A percentile compares a stretch with the other conserved stretches of the same genome.
phyloP scores from a whole-genome alignment of 108 stramenopile species.

The Aureococcus anophagefferens region DNA sequence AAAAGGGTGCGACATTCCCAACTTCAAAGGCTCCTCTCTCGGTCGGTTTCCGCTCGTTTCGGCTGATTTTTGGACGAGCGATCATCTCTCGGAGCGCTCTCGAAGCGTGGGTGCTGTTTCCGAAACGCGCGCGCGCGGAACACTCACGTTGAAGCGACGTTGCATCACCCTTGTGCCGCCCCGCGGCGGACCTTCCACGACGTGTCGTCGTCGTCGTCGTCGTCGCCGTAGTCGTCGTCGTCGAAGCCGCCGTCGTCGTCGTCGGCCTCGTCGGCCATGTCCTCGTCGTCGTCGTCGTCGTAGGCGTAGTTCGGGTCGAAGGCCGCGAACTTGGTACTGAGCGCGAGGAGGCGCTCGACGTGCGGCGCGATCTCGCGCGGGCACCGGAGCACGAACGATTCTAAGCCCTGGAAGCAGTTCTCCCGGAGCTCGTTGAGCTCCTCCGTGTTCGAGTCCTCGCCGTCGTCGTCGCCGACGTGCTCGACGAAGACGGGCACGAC shows the following conservation, averaged over 20 bases:
- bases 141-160: too few relatives aligned
- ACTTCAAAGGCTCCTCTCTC: too few relatives aligned
- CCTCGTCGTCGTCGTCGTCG: constrained; percentile 47
- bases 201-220: constrained; percentile 95
- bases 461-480: constrained; percentile 76
- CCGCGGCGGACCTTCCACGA: constrained; percentile 89
- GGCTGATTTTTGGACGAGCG: too few relatives aligned
- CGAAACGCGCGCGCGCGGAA: constrained; percentile 56
- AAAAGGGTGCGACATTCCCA: too few relatives aligned
- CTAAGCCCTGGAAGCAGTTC: constrained; percentile 89
- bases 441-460: constrained; percentile 25
- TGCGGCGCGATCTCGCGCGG: constrained; percentile 83
- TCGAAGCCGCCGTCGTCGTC: constrained; percentile 50
- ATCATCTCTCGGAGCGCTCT: too few relatives aligned
- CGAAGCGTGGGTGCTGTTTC: too few relatives aligned
- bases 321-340: neutral
- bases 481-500: constrained; percentile 84
- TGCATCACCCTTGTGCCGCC: constrained; percentile 67
- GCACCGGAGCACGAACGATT: constrained; percentile 82
- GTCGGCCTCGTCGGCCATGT: constrained; percentile 41
- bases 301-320: constrained; percentile 40
- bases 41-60: too few relatives aligned
- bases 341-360: constrained; percentile 59
- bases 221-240: constrained; percentile 58
- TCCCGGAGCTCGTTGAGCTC: constrained; percentile 82